Evolutionary conservation across 352 stramenopile species (phyloP).

Genomic region (Globisporangium paddicum): DNA sequence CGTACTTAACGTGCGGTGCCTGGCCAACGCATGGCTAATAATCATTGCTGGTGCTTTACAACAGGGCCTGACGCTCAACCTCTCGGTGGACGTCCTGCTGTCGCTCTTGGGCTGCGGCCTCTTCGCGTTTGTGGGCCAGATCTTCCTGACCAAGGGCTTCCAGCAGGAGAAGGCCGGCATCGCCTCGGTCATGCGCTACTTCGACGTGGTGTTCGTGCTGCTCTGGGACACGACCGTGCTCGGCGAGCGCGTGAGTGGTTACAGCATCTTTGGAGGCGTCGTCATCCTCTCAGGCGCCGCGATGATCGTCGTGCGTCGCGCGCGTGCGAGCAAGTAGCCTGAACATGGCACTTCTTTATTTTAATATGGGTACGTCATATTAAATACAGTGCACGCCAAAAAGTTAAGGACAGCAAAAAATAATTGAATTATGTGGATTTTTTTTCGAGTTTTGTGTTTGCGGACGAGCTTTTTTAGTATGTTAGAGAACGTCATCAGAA

Average conservation of each 20-base stretch:
- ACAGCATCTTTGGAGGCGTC: background rate
- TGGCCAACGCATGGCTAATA: too few species aligned
- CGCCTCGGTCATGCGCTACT: constrained; percentile 63
- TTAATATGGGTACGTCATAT: too few species aligned
- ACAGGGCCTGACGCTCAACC: too few species aligned
- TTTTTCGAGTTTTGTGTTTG: too few species aligned
- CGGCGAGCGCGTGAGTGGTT: constrained; percentile 17
- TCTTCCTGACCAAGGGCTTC: constrained; percentile 56
- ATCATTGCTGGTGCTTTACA: background rate
- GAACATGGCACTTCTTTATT: too few species aligned
- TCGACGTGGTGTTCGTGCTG: constrained; percentile 70
- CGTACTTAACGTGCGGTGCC: background rate
- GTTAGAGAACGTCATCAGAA: too few species aligned
- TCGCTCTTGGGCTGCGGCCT: constrained; percentile 34
- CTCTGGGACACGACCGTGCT: constrained; percentile 42
- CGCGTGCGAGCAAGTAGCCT: background rate
- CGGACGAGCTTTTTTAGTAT: too few species aligned
- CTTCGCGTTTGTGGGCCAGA: constrained; percentile 41
- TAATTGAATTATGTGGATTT: too few species aligned
- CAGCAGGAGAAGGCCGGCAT: constrained; percentile 58
- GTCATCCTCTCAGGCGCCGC: background rate
- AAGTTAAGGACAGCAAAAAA: too few species aligned
- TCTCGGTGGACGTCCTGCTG: constrained; percentile 21
- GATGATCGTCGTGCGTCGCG: background rate
- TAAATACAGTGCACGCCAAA: too few species aligned